phyloP scores from a whole-genome alignment of 2,329 filamentous ascomycete genomes.

The Ophiostoma triangulosporum region DNA sequence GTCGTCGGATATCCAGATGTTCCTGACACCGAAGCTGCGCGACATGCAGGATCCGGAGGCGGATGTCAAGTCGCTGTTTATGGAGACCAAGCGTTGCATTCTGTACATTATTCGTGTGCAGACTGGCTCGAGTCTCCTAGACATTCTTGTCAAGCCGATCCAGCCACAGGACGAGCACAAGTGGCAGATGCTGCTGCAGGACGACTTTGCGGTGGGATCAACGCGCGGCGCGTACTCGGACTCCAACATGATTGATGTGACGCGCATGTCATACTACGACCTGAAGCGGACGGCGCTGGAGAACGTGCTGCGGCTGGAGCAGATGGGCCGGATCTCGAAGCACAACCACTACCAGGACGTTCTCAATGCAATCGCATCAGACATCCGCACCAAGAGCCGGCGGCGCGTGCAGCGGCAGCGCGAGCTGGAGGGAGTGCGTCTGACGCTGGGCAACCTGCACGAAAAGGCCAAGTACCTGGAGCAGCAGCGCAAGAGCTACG shows the following conservation, averaged over 20 bases:
- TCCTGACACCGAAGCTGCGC: constrained; percentile 76
- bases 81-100: constrained; percentile 95
- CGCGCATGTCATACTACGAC: constrained; percentile 77
- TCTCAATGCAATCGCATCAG: constrained; percentile 90
- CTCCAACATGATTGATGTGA: constrained; percentile 76
- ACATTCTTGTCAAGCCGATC: constrained; percentile 87
- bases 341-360: constrained; percentile 94
- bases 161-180: constrained; percentile 75
- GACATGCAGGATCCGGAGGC: constrained; percentile 88
- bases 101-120: constrained; percentile 97
- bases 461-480: constrained; percentile 88
- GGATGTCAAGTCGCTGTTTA: constrained; percentile 82
- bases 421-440: constrained; percentile 71
- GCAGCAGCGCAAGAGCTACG: constrained; percentile 91
- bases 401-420: constrained; percentile 81
- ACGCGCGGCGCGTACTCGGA: constrained; percentile 83
- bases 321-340: constrained; percentile 73
- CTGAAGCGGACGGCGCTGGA: constrained; percentile 88
- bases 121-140: constrained; percentile 79
- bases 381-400: constrained; percentile 94
- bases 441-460: constrained; percentile 62
- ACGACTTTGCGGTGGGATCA: constrained; percentile 60
- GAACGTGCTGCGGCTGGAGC: constrained; percentile 82
- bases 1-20: constrained; percentile 80
- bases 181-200: constrained; percentile 68